Percentiles rank a stretch among this genome's conserved stretches.
Conservation (phyloP, 768 basidiomycete genomes). For the Cubamyces sp. region DNA sequence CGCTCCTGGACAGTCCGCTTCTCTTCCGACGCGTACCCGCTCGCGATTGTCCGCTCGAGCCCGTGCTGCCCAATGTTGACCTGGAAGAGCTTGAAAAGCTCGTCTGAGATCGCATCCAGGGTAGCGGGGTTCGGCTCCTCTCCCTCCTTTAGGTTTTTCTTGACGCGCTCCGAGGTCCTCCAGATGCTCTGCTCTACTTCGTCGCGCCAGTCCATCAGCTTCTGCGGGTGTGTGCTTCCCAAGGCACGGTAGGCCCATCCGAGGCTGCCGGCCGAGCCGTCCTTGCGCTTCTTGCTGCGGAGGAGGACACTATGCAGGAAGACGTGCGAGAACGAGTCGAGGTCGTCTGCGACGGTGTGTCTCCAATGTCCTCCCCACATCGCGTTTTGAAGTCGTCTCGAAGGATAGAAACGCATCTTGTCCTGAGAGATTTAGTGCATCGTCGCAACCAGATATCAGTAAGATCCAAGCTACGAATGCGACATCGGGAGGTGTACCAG, state of each 20-base stretch:
- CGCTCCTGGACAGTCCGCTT: neutral
- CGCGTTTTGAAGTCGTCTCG: conserved; percentile 11
- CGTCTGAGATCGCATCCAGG: neutral
- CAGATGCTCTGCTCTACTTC: neutral
- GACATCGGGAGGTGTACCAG: neutral
- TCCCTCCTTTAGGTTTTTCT: neutral
- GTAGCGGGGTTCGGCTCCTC: conserved; percentile 6
- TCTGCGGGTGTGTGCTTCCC: neutral
- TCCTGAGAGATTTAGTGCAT: neutral
- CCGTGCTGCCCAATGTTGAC: neutral
- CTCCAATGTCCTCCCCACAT: neutral
- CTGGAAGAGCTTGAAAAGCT: neutral
- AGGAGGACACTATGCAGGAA: conserved; percentile 8
- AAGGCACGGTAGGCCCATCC: neutral
- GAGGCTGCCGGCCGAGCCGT: neutral
- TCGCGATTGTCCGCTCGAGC: neutral
- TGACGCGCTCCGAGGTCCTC: neutral
- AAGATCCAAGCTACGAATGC: neutral
- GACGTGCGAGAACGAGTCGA: conserved; percentile 17
- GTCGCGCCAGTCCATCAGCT: conserved; percentile 2
- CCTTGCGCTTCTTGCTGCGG: neutral
- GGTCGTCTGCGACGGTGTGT: conserved; percentile 17
- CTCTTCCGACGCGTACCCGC: neutral
- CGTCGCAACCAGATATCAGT: neutral
- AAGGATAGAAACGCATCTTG: conserved; percentile 12